Evolutionary conservation across 148 eudicot species (phyloP).

Genomic region (Agrostemma githago): DNA sequence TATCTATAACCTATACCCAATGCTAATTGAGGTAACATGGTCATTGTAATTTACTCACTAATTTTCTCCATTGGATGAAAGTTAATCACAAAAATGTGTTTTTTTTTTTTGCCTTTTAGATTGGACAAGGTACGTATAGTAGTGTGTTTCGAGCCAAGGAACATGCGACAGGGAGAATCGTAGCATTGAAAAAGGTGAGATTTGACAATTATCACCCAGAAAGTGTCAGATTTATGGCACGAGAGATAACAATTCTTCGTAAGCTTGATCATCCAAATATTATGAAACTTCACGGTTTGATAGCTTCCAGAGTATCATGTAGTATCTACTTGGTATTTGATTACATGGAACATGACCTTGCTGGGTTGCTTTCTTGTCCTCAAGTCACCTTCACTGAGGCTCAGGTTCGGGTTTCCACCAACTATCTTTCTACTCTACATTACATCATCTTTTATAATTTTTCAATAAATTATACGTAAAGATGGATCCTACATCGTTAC

Average conservation of each 20-base stretch:
- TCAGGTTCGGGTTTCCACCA: slow-evolving; percentile 44
- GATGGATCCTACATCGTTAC: too few species aligned
- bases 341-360: slow-evolving; percentile 95
- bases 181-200: slow-evolving; percentile 87
- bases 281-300: slow-evolving; percentile 75
- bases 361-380: slow-evolving; percentile 76
- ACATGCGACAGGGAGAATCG: slow-evolving; percentile 53
- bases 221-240: slow-evolving; percentile 87
- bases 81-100: too few species aligned
- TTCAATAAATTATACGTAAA: too few species aligned
- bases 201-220: slow-evolving; percentile 81
- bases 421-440: too few species aligned
- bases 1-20: too few species aligned
- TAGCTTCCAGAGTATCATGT: slow-evolving; percentile 64
- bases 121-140: slow-evolving; percentile 98
- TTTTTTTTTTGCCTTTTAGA: slow-evolving; percentile 30
- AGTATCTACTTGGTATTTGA: slow-evolving; percentile 82
- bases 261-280: slow-evolving; percentile 85
- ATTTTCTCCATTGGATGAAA: too few species aligned
- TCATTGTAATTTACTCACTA: too few species aligned
- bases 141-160: slow-evolving; percentile 76
- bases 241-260: slow-evolving; percentile 82
- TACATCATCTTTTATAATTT: too few species aligned
- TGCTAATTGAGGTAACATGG: too few species aligned
- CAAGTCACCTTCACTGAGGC: slow-evolving; percentile 59